These are phyloP conservation scores for Arabidopsis hybrid DNA, from an alignment of 441 rosid species.

Conservation along the genomic window DNA sequence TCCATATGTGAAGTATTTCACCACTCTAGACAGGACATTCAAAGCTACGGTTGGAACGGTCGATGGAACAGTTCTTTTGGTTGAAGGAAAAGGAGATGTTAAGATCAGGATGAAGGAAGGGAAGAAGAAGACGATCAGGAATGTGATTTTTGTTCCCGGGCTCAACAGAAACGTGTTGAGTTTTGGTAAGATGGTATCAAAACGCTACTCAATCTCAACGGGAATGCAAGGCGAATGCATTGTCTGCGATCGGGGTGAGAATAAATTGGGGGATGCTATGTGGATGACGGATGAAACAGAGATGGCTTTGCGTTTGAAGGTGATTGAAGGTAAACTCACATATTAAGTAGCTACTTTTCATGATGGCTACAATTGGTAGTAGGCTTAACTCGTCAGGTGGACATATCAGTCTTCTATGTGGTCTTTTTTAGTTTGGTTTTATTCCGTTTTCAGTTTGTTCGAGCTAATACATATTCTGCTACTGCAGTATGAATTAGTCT, in stretches of 20 bases:
- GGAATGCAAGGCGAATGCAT: neutral
- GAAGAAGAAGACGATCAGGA: neutral
- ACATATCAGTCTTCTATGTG: neutral
- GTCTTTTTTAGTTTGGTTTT: neutral
- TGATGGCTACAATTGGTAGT: neutral
- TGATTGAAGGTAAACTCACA: neutral
- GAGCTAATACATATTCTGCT: too few species aligned
- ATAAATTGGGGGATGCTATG: neutral
- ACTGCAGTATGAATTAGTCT: neutral
- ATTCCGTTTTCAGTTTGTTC: neutral
- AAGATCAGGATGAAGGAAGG: conserved; percentile 1
- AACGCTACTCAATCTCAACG: neutral
- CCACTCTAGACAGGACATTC: conserved; percentile 3
- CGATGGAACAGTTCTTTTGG: neutral
- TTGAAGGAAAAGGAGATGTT: neutral
- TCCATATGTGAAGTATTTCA: conserved; percentile 10
- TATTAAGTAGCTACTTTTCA: neutral
- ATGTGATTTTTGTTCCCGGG: neutral
- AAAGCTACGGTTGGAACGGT: neutral
- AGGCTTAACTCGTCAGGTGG: neutral
- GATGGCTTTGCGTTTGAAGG: neutral
- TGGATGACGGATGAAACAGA: neutral
- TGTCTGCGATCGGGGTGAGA: neutral
- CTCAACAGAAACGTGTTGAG: neutral
- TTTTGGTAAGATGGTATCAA: neutral